These are phyloP conservation scores for Coniochaeta ligniaria DNA, from an alignment of 2,329 filamentous ascomycete genomes.

Conservation along the genomic window DNA sequence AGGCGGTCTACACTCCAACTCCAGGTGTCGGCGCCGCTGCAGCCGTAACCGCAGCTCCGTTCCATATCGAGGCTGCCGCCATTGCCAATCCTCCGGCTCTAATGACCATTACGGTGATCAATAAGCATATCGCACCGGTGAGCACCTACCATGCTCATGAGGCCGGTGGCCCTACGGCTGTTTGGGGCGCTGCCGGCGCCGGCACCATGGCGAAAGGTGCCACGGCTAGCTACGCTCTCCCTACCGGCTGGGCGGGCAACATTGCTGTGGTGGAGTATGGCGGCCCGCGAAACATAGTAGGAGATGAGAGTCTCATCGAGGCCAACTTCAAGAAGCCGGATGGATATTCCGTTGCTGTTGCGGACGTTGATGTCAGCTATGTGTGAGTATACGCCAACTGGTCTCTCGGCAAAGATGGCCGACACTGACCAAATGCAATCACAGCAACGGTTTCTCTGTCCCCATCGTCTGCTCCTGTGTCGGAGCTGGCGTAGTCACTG, in stretches of 20 bases:
- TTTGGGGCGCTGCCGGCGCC: constrained; percentile 2
- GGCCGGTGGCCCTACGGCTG: background rate
- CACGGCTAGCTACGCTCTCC: constrained; percentile 9
- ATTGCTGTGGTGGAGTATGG: constrained; percentile 8
- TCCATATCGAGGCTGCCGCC: too few species aligned
- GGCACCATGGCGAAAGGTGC: constrained; percentile 9
- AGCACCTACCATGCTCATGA: constrained; percentile 10
- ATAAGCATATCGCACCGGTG: background rate
- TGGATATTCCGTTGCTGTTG: constrained; percentile 2
- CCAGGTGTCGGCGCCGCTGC: too few species aligned
- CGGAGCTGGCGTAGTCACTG: constrained; percentile 5
- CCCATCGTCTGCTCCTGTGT: constrained; percentile 9
- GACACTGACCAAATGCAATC: background rate
- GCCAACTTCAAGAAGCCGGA: constrained; percentile 1
- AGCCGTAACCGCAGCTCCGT: too few species aligned
- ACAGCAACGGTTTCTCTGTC: constrained; percentile 10
- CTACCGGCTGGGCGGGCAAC: constrained; percentile 12
- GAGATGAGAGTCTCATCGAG: constrained; percentile 10
- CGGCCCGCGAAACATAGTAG: background rate
- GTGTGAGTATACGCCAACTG: constrained; percentile 4
- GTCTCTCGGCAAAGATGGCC: too few species aligned
- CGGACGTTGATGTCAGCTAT: constrained; percentile 13
- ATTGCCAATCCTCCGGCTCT: background rate
- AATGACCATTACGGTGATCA: background rate
- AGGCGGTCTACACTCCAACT: background rate